Base-by-base conservation (phyloP, 805 yeast species). In the Kodamaea nitidulidarum region DNA sequence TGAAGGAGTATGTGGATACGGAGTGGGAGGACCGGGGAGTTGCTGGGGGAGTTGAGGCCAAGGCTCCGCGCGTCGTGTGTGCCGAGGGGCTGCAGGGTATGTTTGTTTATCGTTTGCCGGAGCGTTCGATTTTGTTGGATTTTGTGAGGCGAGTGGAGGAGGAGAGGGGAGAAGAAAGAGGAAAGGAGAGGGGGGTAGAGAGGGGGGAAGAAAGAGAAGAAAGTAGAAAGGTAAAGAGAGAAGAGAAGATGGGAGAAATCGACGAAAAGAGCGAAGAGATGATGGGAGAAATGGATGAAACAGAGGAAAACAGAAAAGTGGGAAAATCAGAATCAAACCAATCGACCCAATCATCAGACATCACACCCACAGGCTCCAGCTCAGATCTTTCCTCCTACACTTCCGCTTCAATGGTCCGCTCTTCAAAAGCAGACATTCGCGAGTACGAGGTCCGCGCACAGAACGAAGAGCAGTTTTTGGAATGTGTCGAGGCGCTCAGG, bases 121-220 rank as follows among this genome's bases (percentile, higher is more conserved):
- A 84, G 46, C 71, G 71, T 31, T 80, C 83, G 50, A 70, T 87
- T 4, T 59, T 83, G 30, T 60, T 85, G 22, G 91, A 86, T 56
- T 88, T 88, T 52, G 56, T n/a, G n/a, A n/a, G n/a, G n/a, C n/a
- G n/a, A n/a, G n/a, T n/a, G 73, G 20, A 74, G 1, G 7, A 6
- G 8, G 18, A 26, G 15, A 37, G 34, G 11, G 20, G 17, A 34
- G n/a, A n/a, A n/a, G 12, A 6, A 32, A 15, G 26, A 18, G 15
- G 10, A 17, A 20, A 22, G 82, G 24, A 73, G 73, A 15, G 76
- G 73, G 20, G 75, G 1, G 7, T 20, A 20, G 18, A 26, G 15
- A 37, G 34, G 11, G 20, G 17, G 24, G n/a, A n/a, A n/a, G 12
- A 6, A 32, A 15, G 26, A 18, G 15, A 12, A 17, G 22, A 22